Base-by-base conservation (phyloP, 768 basidiomycete genomes). In the Pholiota molesta region DNA sequence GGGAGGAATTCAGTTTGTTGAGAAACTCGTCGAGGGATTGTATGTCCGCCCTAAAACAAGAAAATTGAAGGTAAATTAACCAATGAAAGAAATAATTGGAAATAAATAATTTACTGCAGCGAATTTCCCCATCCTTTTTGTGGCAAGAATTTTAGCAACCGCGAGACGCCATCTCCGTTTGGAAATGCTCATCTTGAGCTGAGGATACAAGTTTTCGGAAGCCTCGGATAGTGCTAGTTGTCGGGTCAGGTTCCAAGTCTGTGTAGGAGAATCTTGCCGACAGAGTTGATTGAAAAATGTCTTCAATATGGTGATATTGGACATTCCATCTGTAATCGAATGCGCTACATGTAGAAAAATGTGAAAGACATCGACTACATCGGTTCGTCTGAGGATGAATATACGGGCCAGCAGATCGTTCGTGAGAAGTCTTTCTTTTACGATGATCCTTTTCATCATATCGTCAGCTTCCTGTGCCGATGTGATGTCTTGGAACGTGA, bases 11-110 rank as follows among this genome's bases (percentile, higher is more conserved):
- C 63, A 0, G 82, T 82, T 5, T 68, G 58, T 29, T 65, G 66
- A 0, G 79, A 77, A 37, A 77, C 56, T 16, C 71, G 79, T 51
- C 81, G 75, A 2, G 86, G 85, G 9, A 87, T 73, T 0, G 83
- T 82, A 52, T 87, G 86, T 2, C 86, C 86, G 3, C 86, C 86
- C 86, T 87, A 66, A 52, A 42, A 19, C 8, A 55, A 19, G 8
- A 10, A 33, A 56, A 37, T 23, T 42, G 33, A 42, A n/a, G 47
- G 52, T 23, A 37, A 53, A 21, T 26, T 39, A 14, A 40, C 2
- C 8, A 26, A 52, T 40, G n/a, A 35, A 47, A 28, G 31, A 55
- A 35, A 23, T 31, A 31, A 51, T 4, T 29, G 29, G 14, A 21
- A 17, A 31, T 52, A 19, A 8, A 51, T 7, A 31, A 67, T 73